phyloP scores from a whole-genome alignment of 768 basidiomycete genomes.

The button mushroom (Agaricus bisporus) region DNA sequence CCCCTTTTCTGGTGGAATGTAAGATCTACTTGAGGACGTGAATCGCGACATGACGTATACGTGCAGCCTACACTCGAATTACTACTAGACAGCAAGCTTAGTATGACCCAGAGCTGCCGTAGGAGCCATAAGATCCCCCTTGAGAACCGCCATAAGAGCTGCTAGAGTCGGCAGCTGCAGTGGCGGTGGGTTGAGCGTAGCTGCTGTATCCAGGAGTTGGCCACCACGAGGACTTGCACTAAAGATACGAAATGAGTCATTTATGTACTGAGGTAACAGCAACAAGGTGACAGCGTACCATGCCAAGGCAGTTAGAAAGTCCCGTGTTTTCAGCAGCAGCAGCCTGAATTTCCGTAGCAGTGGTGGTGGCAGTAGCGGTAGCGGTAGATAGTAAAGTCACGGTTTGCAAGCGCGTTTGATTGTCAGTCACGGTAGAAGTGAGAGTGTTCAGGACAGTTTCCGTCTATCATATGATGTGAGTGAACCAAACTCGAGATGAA shows the following conservation, averaged over 20 bases:
- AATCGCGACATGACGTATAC: constrained; percentile 24
- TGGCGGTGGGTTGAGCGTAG: constrained; percentile 22
- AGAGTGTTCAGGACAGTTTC: constrained; percentile 52
- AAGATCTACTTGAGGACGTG: constrained; percentile 30
- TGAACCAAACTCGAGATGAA: not conserved
- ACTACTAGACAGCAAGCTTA: too few species aligned
- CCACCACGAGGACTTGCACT: constrained; percentile 58
- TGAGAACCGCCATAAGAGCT: constrained; percentile 3
- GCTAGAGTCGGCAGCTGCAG: not conserved
- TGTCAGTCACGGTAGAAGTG: constrained; percentile 45
- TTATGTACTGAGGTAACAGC: not conserved
- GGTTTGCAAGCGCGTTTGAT: constrained; percentile 43
- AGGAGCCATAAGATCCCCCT: constrained; percentile 6
- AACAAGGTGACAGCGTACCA: constrained; percentile 24
- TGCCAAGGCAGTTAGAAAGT: constrained; percentile 47
- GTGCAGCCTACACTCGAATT: constrained; percentile 11
- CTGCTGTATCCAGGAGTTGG: constrained; percentile 47
- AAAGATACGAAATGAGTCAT: constrained; percentile 12
- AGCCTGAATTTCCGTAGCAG: constrained; percentile 26
- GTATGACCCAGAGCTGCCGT: too few species aligned
- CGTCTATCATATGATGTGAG: constrained; percentile 31
- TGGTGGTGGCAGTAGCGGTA: constrained; percentile 31
- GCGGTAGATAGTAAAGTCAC: constrained; percentile 45
- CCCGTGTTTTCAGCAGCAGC: constrained; percentile 35
- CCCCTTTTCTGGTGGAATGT: constrained; percentile 17